Evolutionary conservation across 2,329 filamentous ascomycete genomes (phyloP).

Genomic region (Ceratocystis cubensis): DNA sequence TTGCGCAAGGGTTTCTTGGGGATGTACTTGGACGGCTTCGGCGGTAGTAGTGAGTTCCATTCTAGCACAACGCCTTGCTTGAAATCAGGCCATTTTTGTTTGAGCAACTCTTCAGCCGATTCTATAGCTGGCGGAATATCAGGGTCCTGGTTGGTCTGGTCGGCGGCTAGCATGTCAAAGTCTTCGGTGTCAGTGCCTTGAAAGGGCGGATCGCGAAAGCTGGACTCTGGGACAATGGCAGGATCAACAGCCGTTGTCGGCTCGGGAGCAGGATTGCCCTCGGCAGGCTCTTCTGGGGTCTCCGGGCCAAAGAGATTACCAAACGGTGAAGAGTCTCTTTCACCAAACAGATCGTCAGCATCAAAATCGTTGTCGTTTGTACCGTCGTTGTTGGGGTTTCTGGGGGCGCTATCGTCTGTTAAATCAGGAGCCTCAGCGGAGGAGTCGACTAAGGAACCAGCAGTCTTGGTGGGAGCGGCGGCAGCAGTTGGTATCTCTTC

Average conservation of each 20-base stretch:
- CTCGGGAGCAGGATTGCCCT: slow-evolving; percentile 27
- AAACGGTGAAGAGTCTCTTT: slow-evolving; percentile 40
- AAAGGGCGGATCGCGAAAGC: slow-evolving; percentile 19
- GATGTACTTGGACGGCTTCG: slow-evolving; percentile 64
- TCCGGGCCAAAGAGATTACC: slow-evolving; percentile 33
- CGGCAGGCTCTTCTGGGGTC: slow-evolving; percentile 30
- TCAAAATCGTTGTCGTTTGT: slow-evolving; percentile 41
- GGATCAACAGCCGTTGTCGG: background rate
- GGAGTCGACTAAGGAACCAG: background rate
- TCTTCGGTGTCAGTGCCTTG: slow-evolving; percentile 33
- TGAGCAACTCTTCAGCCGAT: slow-evolving; percentile 61
- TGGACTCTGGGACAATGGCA: slow-evolving; percentile 21
- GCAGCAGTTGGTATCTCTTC: slow-evolving; percentile 47
- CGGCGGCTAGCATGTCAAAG: slow-evolving; percentile 35
- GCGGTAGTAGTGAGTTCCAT: slow-evolving; percentile 72
- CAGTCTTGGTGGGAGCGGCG: background rate
- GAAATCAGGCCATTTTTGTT: slow-evolving; percentile 71
- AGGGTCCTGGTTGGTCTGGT: slow-evolving; percentile 45
- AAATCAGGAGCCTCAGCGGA: slow-evolving; percentile 24
- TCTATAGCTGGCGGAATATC: slow-evolving; percentile 57
- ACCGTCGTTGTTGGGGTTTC: slow-evolving; percentile 28
- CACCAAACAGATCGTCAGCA: slow-evolving; percentile 58
- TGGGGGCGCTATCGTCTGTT: slow-evolving; percentile 48
- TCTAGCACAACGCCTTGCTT: slow-evolving; percentile 60
- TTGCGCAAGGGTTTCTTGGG: slow-evolving; percentile 68